Evolutionary conservation across 2,329 filamentous ascomycete species (phyloP).

Genomic region (Verticillium albo-atrum): DNA sequence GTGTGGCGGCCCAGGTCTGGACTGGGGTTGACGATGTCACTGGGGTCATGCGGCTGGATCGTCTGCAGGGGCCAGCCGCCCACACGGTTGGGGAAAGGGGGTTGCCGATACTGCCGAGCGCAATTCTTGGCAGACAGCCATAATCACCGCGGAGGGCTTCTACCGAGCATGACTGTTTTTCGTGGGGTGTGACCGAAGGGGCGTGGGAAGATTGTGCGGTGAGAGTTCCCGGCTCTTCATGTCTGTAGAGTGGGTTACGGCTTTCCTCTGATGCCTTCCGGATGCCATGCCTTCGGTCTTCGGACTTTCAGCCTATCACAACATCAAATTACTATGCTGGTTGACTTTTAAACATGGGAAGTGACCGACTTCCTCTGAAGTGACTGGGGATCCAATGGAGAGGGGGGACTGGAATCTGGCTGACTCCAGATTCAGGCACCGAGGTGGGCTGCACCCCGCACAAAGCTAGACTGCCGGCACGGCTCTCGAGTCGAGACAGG

Average conservation of each 20-base stretch:
- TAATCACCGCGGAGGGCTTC: background rate
- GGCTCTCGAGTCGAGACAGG: background rate
- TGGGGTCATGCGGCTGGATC: background rate
- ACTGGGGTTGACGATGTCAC: background rate
- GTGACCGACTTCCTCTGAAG: too few species aligned
- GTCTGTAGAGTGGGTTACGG: background rate
- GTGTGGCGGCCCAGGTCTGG: background rate
- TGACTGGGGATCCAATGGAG: too few species aligned
- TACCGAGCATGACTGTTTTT: background rate
- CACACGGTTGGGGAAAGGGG: background rate
- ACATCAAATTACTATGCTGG: background rate
- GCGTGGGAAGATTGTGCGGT: background rate
- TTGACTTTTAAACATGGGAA: background rate
- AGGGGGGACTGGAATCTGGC: too few species aligned
- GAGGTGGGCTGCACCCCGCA: background rate
- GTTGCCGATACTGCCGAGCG: background rate
- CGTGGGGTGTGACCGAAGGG: background rate
- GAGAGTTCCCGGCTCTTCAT: background rate
- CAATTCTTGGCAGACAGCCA: background rate
- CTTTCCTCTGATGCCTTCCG: background rate
- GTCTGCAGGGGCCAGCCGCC: background rate
- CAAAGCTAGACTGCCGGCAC: background rate
- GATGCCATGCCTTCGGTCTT: background rate
- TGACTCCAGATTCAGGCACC: background rate
- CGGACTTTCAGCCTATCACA: background rate